phyloP scores from a whole-genome alignment of 2,329 filamentous ascomycete species.

The Septoria linicola region DNA sequence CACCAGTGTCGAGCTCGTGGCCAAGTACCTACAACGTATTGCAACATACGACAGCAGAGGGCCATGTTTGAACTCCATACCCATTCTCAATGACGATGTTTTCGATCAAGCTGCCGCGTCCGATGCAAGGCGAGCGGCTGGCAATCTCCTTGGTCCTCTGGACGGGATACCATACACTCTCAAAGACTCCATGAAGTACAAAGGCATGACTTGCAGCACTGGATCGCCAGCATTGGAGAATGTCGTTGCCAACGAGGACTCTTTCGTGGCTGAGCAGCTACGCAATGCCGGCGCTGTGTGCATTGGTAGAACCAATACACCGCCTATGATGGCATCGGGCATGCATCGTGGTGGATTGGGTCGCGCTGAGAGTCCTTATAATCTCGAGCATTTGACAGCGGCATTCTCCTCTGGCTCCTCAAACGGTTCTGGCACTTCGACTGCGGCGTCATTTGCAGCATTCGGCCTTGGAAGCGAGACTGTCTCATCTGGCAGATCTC shows the following conservation, averaged over 20 bases:
- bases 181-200: slow-evolving; percentile 59
- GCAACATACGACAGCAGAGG: slow-evolving; percentile 48
- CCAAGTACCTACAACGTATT: slow-evolving; percentile 51
- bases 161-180: slow-evolving; percentile 60
- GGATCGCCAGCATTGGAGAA: slow-evolving; percentile 57
- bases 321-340: slow-evolving; percentile 59
- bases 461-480: slow-evolving; percentile 59
- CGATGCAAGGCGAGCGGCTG: slow-evolving; percentile 46
- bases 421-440: slow-evolving; percentile 55
- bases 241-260: slow-evolving; percentile 53
- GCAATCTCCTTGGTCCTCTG: slow-evolving; percentile 41
- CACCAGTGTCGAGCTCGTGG: slow-evolving; percentile 49
- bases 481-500: slow-evolving; percentile 56
- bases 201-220: slow-evolving; percentile 53
- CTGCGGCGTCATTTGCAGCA: slow-evolving; percentile 51
- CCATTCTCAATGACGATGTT: slow-evolving; percentile 48
- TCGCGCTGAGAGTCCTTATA: slow-evolving; percentile 58
- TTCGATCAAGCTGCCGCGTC: slow-evolving; percentile 51
- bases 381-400: slow-evolving; percentile 53
- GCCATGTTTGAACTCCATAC: slow-evolving; percentile 49
- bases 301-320: slow-evolving; percentile 60
- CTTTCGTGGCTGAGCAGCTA: slow-evolving; percentile 51
- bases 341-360: slow-evolving; percentile 59
- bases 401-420: slow-evolving; percentile 60
- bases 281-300: slow-evolving; percentile 52